Evolutionary conservation across 495 filamentous ascomycete genomes (phyloP).

Genomic region (Penicillium argentinense): DNA sequence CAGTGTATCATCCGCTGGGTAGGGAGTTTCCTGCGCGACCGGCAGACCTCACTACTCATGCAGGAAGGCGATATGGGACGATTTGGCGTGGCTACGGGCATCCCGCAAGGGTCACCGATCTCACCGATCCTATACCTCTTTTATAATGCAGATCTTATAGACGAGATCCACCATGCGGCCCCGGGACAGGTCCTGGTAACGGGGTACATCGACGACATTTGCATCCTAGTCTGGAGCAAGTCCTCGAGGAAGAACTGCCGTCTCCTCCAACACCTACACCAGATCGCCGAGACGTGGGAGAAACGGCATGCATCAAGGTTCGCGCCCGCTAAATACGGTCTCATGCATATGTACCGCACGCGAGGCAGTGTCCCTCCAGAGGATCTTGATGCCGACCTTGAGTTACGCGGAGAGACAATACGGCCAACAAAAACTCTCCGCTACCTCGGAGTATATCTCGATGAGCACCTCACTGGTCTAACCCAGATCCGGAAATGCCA

Average conservation of each 20-base stretch:
- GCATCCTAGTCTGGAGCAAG: not conserved
- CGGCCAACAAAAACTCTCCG: too few relatives aligned
- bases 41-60: not conserved
- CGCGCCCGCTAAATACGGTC: not conserved
- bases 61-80: not conserved
- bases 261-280: not conserved
- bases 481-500: slow-evolving; percentile 1
- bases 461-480: not conserved
- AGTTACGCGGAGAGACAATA: too few relatives aligned
- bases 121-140: too few relatives aligned
- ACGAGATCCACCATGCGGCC: too few relatives aligned
- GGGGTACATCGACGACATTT: slow-evolving; percentile 1
- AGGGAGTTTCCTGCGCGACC: not conserved
- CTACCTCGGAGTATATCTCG: not conserved
- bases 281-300: not conserved
- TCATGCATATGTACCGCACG: not conserved
- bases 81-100: not conserved
- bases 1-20: not conserved
- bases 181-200: not conserved
- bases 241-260: not conserved
- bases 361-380: too few relatives aligned
- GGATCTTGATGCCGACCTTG: too few relatives aligned
- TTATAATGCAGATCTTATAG: too few relatives aligned
- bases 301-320: not conserved
- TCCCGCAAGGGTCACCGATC: too few relatives aligned